These are phyloP conservation scores for Knufia fluminis DNA, from an alignment of 2,329 filamentous ascomycete species.

Conservation along the genomic window DNA sequence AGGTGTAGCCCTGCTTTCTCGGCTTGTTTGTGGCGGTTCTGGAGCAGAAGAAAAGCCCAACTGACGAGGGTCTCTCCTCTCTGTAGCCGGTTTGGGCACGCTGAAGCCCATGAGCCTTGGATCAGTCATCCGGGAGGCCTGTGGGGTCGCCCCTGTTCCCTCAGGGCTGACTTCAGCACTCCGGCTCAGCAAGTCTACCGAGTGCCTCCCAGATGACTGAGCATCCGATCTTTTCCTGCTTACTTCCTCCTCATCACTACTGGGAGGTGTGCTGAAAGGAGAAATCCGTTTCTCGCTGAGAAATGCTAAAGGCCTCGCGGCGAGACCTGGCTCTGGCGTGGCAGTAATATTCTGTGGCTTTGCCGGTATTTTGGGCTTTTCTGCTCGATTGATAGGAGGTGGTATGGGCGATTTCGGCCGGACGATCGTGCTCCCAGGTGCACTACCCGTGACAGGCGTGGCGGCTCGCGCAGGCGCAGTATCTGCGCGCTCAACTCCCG, in stretches of 20 bases:
- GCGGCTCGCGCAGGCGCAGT: not conserved
- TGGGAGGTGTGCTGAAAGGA: slow-evolving; percentile 79
- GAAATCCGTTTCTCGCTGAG: slow-evolving; percentile 48
- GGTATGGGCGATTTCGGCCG: slow-evolving; percentile 40
- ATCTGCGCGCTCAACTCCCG: slow-evolving; percentile 21
- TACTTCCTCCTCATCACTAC: slow-evolving; percentile 51
- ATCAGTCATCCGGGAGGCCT: not conserved
- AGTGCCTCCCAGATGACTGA: not conserved
- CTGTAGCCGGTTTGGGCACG: not conserved
- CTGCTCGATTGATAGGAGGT: slow-evolving; percentile 69
- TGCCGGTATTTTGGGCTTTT: slow-evolving; percentile 60
- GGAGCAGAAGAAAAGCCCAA: slow-evolving; percentile 15
- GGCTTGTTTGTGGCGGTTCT: slow-evolving; percentile 11
- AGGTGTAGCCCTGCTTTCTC: slow-evolving; percentile 14
- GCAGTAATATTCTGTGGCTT: slow-evolving; percentile 30
- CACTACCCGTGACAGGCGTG: not conserved
- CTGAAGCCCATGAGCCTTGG: slow-evolving; percentile 4
- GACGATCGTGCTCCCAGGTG: not conserved
- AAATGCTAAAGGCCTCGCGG: slow-evolving; percentile 20
- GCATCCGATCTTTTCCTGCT: not conserved
- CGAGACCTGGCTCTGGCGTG: not conserved
- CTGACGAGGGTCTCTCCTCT: slow-evolving; percentile 17
- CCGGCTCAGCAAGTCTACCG: not conserved
- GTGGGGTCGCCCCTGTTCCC: not conserved
- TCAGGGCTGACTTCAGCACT: not conserved